Evolutionary conservation across 305 asterid genomes (phyloP), one percentile per base, ranked within the genome.

Genomic region (Fraxinus greggii): DNA sequence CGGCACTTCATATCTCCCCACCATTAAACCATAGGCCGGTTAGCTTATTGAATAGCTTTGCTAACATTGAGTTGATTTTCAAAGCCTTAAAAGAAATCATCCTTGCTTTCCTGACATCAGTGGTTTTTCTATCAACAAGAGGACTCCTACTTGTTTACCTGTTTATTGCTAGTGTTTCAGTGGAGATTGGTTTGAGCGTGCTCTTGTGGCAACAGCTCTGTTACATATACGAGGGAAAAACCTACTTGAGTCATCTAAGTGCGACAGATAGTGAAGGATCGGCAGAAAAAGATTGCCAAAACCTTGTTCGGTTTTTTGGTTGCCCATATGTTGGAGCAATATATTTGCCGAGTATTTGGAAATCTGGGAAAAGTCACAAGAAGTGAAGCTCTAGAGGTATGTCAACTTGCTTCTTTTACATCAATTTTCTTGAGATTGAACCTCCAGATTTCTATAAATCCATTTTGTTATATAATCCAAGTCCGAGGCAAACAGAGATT

Each of bases 121-220:
- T 89, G 1, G 79, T 90, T 82, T 91, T 91, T 87, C 76, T 93
- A 26, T 84, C 97, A 0, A 87, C 89, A 5, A 93, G 95, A 88
- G 99, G 97, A 78, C 83, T 94, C 79, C 87, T 94, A 85, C 96
- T 94, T 23, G 88, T 93, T 54, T 93, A 94, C 91, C 90, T 94
- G 36, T 89, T 90, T 76, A 86, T 95, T 10, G 90, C 96, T 77
- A 94, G 98, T 87, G 83, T 92, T 73, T 90, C 98, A 32, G 89
- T 95, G 78, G 92, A 91, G 84, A 88, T 89, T 79, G 98, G 99
- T 63, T 86, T 95, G 87, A 83, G 89, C 73, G 89, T 92, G 85
- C 93, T 95, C 73, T 87, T 95, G 79, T 95, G 97, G 94, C 98
- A 94, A 88, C 98, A 94, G 90, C 97, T 95, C 42, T 86, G 88